phyloP scores from a whole-genome alignment of 2,329 filamentous ascomycete species.

The Colletotrichum sojae region DNA sequence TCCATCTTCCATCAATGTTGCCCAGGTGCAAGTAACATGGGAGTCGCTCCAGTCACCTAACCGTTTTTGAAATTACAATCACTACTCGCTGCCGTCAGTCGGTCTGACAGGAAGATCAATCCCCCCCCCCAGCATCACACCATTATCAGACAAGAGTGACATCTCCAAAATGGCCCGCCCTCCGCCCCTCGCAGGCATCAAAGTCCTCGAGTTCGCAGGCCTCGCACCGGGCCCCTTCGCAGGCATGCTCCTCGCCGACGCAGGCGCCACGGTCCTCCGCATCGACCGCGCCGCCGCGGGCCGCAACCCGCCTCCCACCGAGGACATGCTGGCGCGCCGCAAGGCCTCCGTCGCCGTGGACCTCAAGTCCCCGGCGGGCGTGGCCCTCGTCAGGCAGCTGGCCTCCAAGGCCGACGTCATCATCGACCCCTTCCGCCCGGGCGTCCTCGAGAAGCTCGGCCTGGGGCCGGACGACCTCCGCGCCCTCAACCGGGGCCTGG shows the following conservation, averaged over 20 bases:
- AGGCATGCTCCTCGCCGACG: conserved; percentile 89
- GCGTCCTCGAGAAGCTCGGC: conserved; percentile 87
- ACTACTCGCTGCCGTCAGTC: not conserved
- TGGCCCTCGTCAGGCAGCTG: conserved; percentile 77
- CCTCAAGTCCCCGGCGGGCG: conserved; percentile 77
- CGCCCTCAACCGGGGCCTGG: conserved; percentile 78
- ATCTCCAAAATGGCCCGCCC: conserved; percentile 51
- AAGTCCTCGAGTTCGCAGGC: conserved; percentile 72
- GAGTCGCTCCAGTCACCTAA: not conserved
- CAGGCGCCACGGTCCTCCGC: conserved; percentile 88
- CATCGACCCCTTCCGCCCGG: conserved; percentile 94
- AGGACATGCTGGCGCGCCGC: conserved; percentile 83
- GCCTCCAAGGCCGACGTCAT: conserved; percentile 78
- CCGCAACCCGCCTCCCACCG: conserved; percentile 59
- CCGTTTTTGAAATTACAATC: not conserved
- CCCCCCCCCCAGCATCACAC: not conserved
- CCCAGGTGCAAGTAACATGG: too few species aligned
- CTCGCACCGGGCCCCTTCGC: conserved; percentile 85
- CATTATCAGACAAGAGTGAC: not conserved
- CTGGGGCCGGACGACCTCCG: conserved; percentile 80
- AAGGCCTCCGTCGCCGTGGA: conserved; percentile 87
- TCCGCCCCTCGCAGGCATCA: conserved; percentile 65
- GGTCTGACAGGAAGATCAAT: not conserved
- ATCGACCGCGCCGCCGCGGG: conserved; percentile 77
- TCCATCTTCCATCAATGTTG: too few species aligned